These are phyloP conservation scores for Hirschioporus abietinus DNA, from an alignment of 768 basidiomycete species.

Conservation along the genomic window DNA sequence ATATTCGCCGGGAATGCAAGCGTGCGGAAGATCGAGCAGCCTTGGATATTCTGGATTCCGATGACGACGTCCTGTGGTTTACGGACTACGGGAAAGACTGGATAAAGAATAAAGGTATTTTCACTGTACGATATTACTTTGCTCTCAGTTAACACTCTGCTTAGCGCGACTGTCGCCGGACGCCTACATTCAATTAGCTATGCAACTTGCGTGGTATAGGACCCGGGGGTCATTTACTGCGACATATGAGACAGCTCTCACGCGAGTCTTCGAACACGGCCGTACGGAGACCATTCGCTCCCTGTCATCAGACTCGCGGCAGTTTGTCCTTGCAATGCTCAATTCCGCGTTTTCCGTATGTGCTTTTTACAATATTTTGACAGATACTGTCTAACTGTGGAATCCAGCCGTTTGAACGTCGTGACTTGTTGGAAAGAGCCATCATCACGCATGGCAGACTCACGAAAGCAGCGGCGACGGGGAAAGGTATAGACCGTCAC, in stretches of 20 bases:
- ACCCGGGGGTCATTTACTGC: constrained; percentile 74
- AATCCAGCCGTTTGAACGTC: constrained; percentile 18
- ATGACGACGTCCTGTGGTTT: constrained; percentile 80
- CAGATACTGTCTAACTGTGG: background rate
- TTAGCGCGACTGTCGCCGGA: constrained; percentile 62
- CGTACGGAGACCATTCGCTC: constrained; percentile 88
- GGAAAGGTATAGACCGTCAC: constrained; percentile 86
- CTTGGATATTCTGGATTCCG: constrained; percentile 67
- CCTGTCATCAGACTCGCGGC: constrained; percentile 64
- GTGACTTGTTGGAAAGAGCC: constrained; percentile 58
- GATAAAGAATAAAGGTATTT: constrained; percentile 72
- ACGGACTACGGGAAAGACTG: constrained; percentile 79
- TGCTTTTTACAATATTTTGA: constrained; percentile 4
- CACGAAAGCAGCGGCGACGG: constrained; percentile 73
- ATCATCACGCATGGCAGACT: constrained; percentile 64
- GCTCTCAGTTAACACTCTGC: background rate
- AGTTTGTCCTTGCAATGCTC: constrained; percentile 73
- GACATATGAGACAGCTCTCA: constrained; percentile 90
- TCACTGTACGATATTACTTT: background rate
- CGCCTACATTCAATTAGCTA: constrained; percentile 84
- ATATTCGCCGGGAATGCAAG: constrained; percentile 48
- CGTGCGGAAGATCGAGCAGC: constrained; percentile 54
- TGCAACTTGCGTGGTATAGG: constrained; percentile 89
- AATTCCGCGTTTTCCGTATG: constrained; percentile 47
- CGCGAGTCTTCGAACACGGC: constrained; percentile 79